Base-by-base conservation (phyloP, 2,329 filamentous ascomycete genomes). In the Orbilia ellipsospora region DNA sequence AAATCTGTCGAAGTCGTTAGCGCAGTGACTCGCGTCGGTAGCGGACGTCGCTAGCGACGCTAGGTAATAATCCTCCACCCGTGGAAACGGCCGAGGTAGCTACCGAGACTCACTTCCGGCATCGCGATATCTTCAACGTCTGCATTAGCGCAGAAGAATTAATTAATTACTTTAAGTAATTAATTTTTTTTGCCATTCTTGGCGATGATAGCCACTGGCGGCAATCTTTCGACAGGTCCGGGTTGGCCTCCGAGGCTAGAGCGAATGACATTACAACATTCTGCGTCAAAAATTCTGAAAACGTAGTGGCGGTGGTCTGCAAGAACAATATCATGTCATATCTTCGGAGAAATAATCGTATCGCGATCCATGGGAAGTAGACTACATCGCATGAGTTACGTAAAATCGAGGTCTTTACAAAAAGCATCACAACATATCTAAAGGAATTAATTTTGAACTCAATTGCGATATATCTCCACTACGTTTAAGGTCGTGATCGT, bases 231-330 rank as follows among this genome's bases (percentile, higher is more conserved):
- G 2, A 67, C 56, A 67, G 62, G 62, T 50, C 72, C 72, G 59
- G 64, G 72, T 69, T 69, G 15, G 72, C 64, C 64, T 61, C 72
- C 64, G 72, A 75, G 45, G 18, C 50, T 67, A n/a, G 54, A 63
- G 51, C 63, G 31, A 67, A 67, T 62, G 8, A 15, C 12, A 62
- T 57, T 28, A 23, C 18, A 36, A 51, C 45, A 55, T 61, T 59
- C 31, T 55, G 40, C 54, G 42, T 56, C 61, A 55, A 62, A 31
- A 50, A 44, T 8, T 36, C 10, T 23, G 23, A 23, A 23, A 36
- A 36, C 5, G 31, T 36, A 36, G 7, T 31, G 45, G 55, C 18
- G 20, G 42, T 23, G 15, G 44, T 36, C 51, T 36, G 50, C 69
- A 52, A 6, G 23, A 45, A 10, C 26, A 31, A 67, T 73, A 62